phyloP scores from a whole-genome alignment of 768 basidiomycete genomes.

The Tephrocybe sp. region DNA sequence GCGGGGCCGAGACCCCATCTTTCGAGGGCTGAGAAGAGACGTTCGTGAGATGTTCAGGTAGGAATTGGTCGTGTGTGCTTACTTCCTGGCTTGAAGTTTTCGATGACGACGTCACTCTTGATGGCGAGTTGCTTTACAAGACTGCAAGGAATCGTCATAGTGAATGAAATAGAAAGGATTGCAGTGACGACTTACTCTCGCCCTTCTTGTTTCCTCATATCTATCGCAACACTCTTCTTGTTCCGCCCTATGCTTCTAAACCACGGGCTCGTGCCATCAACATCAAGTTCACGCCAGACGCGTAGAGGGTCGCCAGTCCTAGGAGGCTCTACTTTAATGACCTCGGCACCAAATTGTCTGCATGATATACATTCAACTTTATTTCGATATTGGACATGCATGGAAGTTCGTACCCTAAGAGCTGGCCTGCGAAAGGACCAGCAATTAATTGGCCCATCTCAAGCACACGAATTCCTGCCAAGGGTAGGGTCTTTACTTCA shows the following conservation, averaged over 20 bases:
- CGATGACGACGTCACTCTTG: conserved; percentile 63
- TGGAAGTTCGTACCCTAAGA: conserved; percentile 50
- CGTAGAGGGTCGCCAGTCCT: conserved; percentile 62
- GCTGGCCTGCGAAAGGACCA: conserved; percentile 70
- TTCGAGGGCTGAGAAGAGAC: conserved; percentile 49
- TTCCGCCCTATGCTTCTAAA: conserved; percentile 69
- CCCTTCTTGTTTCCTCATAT: conserved; percentile 58
- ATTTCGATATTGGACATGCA: not conserved
- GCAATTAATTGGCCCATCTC: conserved; percentile 73
- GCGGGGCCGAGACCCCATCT: conserved; percentile 65
- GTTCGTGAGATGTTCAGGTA: conserved; percentile 4
- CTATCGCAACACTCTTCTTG: conserved; percentile 72
- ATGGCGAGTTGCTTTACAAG: conserved; percentile 59
- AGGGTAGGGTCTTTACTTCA: conserved; percentile 40
- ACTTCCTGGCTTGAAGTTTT: conserved; percentile 80
- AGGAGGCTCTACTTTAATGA: conserved; percentile 72
- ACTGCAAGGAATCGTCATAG: conserved; percentile 26
- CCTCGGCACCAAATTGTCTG: conserved; percentile 70
- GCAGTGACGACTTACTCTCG: conserved; percentile 26
- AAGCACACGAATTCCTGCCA: conserved; percentile 60
- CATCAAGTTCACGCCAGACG: conserved; percentile 68
- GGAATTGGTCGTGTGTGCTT: conserved; percentile 21
- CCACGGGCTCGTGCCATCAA: conserved; percentile 72
- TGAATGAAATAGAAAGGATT: not conserved
- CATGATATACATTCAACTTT: not conserved